phyloP scores from a whole-genome alignment of 768 basidiomycete genomes.

The Rickenella mellea region DNA sequence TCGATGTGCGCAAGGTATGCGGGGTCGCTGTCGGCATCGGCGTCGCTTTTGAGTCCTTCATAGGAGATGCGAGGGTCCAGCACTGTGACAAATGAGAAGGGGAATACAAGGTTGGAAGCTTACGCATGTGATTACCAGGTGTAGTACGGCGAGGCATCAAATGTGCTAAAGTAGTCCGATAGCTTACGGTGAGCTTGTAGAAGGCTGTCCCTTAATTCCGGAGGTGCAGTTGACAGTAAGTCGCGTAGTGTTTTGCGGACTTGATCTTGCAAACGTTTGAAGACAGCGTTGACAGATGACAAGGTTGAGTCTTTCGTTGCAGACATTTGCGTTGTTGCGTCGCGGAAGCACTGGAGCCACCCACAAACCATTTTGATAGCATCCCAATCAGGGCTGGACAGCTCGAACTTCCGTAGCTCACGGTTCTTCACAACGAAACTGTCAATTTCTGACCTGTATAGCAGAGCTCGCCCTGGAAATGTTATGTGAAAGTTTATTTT shows the following conservation, averaged over 20 bases:
- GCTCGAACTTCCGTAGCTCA: conserved; percentile 12
- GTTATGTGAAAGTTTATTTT: neutral
- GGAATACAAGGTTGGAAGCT: neutral
- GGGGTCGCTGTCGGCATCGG: neutral
- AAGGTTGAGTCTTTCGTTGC: conserved; percentile 21
- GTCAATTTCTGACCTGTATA: conserved; percentile 9
- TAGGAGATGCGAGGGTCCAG: conserved; percentile 24
- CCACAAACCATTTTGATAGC: conserved; percentile 12
- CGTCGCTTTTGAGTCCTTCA: conserved; percentile 11
- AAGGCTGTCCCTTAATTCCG: conserved; percentile 14
- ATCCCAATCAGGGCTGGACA: conserved; percentile 19
- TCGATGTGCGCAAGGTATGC: neutral
- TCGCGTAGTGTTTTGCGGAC: conserved; percentile 10
- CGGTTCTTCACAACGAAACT: conserved; percentile 8
- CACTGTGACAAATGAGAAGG: conserved; percentile 12
- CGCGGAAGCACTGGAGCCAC: conserved; percentile 20
- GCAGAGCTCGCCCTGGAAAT: conserved; percentile 16
- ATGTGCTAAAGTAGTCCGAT: conserved; percentile 22
- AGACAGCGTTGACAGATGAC: conserved; percentile 23
- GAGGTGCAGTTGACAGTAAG: conserved; percentile 11
- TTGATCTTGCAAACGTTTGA: conserved; percentile 22
- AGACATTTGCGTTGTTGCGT: conserved; percentile 25
- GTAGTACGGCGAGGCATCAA: conserved; percentile 23
- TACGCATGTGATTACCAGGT: conserved; percentile 21
- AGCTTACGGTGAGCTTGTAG: conserved; percentile 21